These are phyloP conservation scores for Chondrus crispus DNA, from an alignment of 23 red algal genomes.

Conservation along the genomic window DNA sequence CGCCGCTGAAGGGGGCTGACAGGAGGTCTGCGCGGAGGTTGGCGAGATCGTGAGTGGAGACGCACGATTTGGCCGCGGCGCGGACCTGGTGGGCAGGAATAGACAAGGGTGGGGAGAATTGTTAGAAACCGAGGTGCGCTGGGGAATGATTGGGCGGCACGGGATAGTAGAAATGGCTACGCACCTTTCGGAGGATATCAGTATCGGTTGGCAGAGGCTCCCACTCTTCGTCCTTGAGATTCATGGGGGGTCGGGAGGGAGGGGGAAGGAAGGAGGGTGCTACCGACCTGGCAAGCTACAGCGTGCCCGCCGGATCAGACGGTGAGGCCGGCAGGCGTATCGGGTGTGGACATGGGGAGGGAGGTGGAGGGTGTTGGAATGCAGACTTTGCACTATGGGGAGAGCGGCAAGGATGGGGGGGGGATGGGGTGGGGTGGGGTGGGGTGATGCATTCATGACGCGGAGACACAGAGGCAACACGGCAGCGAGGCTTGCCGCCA, in stretches of 20 bases:
- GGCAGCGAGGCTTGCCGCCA: not conserved
- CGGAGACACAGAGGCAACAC: not conserved
- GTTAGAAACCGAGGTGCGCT: not conserved
- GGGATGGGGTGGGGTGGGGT: not conserved
- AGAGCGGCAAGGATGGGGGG: not conserved
- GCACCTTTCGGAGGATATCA: slow-evolving; percentile 66
- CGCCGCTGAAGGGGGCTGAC: slow-evolving; percentile 29
- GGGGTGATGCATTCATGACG: too few relatives aligned
- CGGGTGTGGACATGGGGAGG: not conserved
- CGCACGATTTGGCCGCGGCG: slow-evolving; percentile 39
- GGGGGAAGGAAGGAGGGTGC: too few relatives aligned
- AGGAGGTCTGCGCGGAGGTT: slow-evolving; percentile 56
- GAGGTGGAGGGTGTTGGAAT: not conserved
- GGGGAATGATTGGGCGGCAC: not conserved
- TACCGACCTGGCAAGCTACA: too few relatives aligned
- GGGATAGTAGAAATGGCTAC: not conserved
- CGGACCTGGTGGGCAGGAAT: slow-evolving; percentile 5
- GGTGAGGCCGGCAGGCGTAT: not conserved
- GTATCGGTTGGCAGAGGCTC: slow-evolving; percentile 64
- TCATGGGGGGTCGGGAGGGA: slow-evolving; percentile 15
- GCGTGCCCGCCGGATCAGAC: too few relatives aligned
- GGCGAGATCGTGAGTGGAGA: slow-evolving; percentile 52
- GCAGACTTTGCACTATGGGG: not conserved
- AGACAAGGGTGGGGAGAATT: not conserved
- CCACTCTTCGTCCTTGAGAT: slow-evolving; percentile 78